A percentile compares a stretch with the other conserved stretches of the same genome.
phyloP scores from a whole-genome alignment of 192 early-diverging fungal species.

The Coemansia sp. region DNA sequence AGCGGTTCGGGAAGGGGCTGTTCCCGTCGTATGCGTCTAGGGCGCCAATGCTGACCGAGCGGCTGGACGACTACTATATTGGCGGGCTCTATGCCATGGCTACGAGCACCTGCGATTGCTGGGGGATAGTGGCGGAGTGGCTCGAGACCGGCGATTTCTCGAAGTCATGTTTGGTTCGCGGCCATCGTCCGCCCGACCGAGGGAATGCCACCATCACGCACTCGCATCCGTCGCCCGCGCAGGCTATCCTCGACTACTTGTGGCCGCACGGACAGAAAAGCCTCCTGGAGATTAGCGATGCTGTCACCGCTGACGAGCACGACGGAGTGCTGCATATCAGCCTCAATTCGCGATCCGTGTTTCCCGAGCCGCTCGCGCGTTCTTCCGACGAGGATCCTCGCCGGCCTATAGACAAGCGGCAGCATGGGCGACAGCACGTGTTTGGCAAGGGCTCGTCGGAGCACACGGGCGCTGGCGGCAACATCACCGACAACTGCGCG shows the following conservation, averaged over 20 bases:
- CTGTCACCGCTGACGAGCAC: conserved; percentile 5
- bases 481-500: conserved; percentile 7
- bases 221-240: not conserved
- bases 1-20: conserved; percentile 47
- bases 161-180: conserved; percentile 27
- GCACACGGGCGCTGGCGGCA: not conserved
- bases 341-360: not conserved
- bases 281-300: conserved; percentile 14
- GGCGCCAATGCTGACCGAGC: conserved; percentile 78
- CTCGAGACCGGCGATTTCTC: conserved; percentile 41
- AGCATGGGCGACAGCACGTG: conserved; percentile 13
- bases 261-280: not conserved
- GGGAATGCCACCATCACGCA: too few relatives aligned
- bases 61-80: conserved; percentile 69
- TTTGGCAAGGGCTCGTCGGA: conserved; percentile 6
- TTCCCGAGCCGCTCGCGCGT: not conserved
- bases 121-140: conserved; percentile 38
- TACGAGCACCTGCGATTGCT: conserved; percentile 35
- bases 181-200: not conserved
- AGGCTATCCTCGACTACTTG: conserved; percentile 5
- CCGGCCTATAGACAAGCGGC: too few relatives aligned
- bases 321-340: conserved; percentile 19
- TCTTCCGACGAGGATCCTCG: not conserved
- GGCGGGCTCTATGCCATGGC: conserved; percentile 64
- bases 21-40: conserved; percentile 48